Evolutionary conservation across 768 basidiomycete genomes (phyloP).

Genomic region (Boletus sp.): DNA sequence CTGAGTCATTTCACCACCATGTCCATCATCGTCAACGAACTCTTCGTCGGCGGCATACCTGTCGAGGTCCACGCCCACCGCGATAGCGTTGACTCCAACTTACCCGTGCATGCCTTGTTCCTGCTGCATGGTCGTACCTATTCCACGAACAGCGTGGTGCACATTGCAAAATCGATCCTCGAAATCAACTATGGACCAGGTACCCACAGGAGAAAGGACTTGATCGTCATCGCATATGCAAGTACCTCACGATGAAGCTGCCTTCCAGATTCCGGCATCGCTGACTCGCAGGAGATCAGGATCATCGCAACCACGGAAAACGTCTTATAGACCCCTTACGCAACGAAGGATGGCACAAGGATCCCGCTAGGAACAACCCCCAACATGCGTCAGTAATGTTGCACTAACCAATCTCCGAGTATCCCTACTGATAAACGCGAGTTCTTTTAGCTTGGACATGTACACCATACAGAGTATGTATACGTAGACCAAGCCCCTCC

Average conservation of each 20-base stretch:
- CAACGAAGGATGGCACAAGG: conserved; percentile 25
- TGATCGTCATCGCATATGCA: conserved; percentile 28
- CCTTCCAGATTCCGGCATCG: neutral
- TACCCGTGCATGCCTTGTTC: conserved; percentile 28
- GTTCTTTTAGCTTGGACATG: conserved; percentile 25
- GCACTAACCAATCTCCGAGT: neutral
- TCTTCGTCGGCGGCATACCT: conserved; percentile 26
- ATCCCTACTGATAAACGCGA: conserved; percentile 1
- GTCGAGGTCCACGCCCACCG: conserved; percentile 26
- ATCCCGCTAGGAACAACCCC: conserved; percentile 22
- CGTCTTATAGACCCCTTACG: conserved; percentile 24
- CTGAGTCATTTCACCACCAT: conserved; percentile 10
- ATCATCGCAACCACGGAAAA: conserved; percentile 32
- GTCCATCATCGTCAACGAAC: conserved; percentile 3
- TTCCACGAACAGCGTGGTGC: conserved; percentile 13
- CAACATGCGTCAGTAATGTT: conserved; percentile 27
- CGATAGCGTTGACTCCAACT: conserved; percentile 4
- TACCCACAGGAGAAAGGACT: conserved; percentile 18
- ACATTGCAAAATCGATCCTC: conserved; percentile 22
- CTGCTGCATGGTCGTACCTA: conserved; percentile 26
- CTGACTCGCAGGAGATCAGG: conserved; percentile 14
- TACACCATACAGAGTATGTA: conserved; percentile 31
- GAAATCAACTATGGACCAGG: conserved; percentile 12
- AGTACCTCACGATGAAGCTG: conserved; percentile 6
- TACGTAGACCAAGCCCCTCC: neutral